Evolutionary conservation across 1,139 yeast genomes (phyloP).

Genomic region (Suhomyces atakaporum): DNA sequence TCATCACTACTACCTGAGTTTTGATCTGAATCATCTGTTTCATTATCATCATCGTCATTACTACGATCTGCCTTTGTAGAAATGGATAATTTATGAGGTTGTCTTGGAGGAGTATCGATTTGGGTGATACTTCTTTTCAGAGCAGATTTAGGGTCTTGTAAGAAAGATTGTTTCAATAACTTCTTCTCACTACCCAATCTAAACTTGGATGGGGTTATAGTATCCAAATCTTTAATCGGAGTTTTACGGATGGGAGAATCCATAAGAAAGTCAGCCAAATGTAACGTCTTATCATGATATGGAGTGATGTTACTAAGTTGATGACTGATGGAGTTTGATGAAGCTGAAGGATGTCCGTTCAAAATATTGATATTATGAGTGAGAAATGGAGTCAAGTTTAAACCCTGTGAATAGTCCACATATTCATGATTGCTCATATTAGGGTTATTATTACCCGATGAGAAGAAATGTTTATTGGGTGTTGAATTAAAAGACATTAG

Average conservation of each 20-base stretch:
- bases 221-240: slow-evolving; percentile 38
- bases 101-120: slow-evolving; percentile 46
- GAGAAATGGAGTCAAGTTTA: slow-evolving; percentile 48
- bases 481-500: slow-evolving; percentile 40
- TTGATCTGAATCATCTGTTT: slow-evolving; percentile 19
- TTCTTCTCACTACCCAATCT: slow-evolving; percentile 26
- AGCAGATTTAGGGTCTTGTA: slow-evolving; percentile 28
- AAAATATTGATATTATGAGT: slow-evolving; percentile 38
- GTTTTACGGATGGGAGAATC: slow-evolving; percentile 43
- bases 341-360: slow-evolving; percentile 17
- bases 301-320: slow-evolving; percentile 40
- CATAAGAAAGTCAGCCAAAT: slow-evolving; percentile 46
- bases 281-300: slow-evolving; percentile 46
- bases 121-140: slow-evolving; percentile 40
- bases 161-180: slow-evolving; percentile 20
- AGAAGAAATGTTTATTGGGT: slow-evolving; percentile 26
- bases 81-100: slow-evolving; percentile 37
- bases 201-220: slow-evolving; percentile 49
- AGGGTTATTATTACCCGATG: slow-evolving; percentile 6
- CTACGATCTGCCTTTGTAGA: slow-evolving; percentile 18
- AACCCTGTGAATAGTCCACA: slow-evolving; percentile 39
- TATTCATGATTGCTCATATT: slow-evolving; percentile 16
- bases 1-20: slow-evolving; percentile 11
- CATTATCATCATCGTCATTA: slow-evolving; percentile 18
- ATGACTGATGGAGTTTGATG: slow-evolving; percentile 18